phyloP scores from a whole-genome alignment of 1,284 basidiomycete genomes.

The Vanrija sp. region DNA sequence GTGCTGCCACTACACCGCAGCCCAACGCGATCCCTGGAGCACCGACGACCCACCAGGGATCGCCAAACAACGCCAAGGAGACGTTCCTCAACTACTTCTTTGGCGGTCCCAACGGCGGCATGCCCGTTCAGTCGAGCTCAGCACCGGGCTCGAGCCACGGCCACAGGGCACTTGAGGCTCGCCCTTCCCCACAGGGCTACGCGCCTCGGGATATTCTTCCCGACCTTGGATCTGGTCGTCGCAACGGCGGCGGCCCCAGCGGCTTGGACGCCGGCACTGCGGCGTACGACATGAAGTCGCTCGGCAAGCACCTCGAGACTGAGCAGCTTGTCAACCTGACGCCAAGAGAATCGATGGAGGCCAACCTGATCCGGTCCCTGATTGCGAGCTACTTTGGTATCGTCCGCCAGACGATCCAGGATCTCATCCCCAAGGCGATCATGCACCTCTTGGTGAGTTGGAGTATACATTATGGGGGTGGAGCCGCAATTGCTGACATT shows the following conservation, averaged over 20 bases:
- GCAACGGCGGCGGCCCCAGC: conserved; percentile 42
- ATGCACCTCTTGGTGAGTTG: conserved; percentile 62
- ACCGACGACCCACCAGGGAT: conserved; percentile 29
- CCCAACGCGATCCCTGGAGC: conserved; percentile 8
- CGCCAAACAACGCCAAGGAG: conserved; percentile 61
- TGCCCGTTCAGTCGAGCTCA: background rate
- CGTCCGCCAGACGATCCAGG: conserved; percentile 93
- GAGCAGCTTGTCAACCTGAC: conserved; percentile 60
- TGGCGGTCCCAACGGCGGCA: conserved; percentile 57
- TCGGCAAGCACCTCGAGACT: conserved; percentile 88
- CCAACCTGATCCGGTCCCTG: conserved; percentile 85
- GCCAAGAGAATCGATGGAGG: conserved; percentile 91
- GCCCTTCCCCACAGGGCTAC: background rate
- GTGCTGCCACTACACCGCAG: background rate
- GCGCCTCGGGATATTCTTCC: conserved; percentile 36
- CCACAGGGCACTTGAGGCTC: background rate
- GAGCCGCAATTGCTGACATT: background rate
- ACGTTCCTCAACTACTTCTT: conserved; percentile 96
- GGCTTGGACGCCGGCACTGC: conserved; percentile 74
- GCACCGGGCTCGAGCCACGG: conserved; percentile 1
- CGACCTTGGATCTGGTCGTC: conserved; percentile 41
- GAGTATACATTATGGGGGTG: no score
- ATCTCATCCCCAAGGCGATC: conserved; percentile 93
- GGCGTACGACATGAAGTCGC: conserved; percentile 97
- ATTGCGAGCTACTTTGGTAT: conserved; percentile 96